Conservation (phyloP, 2,329 filamentous ascomycete species). For the Aspergillus vadensis region DNA sequence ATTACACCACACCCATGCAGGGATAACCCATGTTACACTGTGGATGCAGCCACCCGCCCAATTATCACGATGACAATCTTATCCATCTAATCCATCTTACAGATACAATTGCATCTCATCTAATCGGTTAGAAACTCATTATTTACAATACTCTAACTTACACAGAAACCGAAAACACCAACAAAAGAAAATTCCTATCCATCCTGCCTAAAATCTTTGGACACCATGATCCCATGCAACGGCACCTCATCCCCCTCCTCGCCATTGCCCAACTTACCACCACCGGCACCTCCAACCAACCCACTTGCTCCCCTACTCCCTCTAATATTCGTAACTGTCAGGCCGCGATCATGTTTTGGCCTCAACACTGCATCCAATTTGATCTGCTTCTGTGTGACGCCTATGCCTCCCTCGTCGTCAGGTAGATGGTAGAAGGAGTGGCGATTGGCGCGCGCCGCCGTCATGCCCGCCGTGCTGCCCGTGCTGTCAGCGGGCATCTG, state of each 20-base stretch:
- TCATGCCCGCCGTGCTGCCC: slow-evolving; percentile 4
- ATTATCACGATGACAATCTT: too few species aligned
- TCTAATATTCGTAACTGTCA: slow-evolving; percentile 23
- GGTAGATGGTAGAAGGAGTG: slow-evolving; percentile 25
- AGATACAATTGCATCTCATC: too few species aligned
- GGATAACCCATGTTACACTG: too few species aligned
- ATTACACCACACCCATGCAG: too few species aligned
- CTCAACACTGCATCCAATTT: slow-evolving; percentile 17
- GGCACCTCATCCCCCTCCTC: slow-evolving; percentile 4
- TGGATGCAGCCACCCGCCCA: too few species aligned
- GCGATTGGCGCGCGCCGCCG: slow-evolving; percentile 9
- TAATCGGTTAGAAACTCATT: background rate
- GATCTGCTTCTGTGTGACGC: slow-evolving; percentile 1
- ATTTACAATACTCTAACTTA: background rate
- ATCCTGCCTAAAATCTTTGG: slow-evolving; percentile 9
- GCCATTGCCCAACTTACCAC: background rate
- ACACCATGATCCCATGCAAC: slow-evolving; percentile 5
- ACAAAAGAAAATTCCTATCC: background rate
- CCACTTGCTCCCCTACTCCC: background rate
- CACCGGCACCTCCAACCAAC: background rate
- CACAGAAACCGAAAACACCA: background rate
- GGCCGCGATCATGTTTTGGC: slow-evolving; percentile 22
- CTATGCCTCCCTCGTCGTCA: slow-evolving; percentile 14
- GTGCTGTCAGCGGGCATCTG: background rate
- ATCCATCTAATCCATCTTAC: too few species aligned